Evolutionary conservation across 2,329 filamentous ascomycete genomes (phyloP).

Genomic region (Diaporthe citrichinensis): DNA sequence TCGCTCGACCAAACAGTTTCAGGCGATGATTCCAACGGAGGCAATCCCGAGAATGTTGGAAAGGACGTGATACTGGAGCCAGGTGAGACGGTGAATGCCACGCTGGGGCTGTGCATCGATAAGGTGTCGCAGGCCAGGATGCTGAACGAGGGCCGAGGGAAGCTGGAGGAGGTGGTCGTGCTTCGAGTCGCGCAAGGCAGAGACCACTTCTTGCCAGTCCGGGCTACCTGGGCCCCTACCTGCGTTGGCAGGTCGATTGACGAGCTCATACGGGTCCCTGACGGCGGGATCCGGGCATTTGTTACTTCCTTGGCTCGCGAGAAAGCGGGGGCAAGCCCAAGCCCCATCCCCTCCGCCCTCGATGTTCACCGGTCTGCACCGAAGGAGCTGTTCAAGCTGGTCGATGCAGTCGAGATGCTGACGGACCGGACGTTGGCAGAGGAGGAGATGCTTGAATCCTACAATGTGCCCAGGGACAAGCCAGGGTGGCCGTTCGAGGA

Average conservation of each 20-base stretch:
- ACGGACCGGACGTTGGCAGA: constrained; percentile 72
- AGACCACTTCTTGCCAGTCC: constrained; percentile 91
- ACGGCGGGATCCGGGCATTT: constrained; percentile 78
- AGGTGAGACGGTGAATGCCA: constrained; percentile 82
- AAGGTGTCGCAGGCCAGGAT: constrained; percentile 74
- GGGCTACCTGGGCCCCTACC: constrained; percentile 83
- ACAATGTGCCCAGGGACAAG: constrained; percentile 63
- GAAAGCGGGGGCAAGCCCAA: constrained; percentile 51
- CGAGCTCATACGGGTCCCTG: constrained; percentile 88
- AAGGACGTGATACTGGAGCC: constrained; percentile 80
- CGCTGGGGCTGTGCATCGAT: constrained; percentile 77
- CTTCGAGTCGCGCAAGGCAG: constrained; percentile 86
- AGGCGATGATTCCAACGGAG: constrained; percentile 50
- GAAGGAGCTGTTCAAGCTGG: constrained; percentile 89
- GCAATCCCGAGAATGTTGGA: constrained; percentile 51
- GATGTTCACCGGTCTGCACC: constrained; percentile 84
- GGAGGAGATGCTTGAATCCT: constrained; percentile 72
- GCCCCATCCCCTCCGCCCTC: constrained; percentile 67
- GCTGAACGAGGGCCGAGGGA: constrained; percentile 77
- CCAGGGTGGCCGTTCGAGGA: constrained; percentile 72
- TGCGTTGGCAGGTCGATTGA: constrained; percentile 89
- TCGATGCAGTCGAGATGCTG: constrained; percentile 78
- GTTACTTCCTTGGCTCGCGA: constrained; percentile 48
- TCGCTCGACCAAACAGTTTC: constrained; percentile 69
- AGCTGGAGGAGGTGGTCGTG: constrained; percentile 89